A percentile compares a stretch with the other conserved stretches of the same genome.
These are phyloP conservation scores for Phyllachora maydis DNA, from an alignment of 2,329 filamentous ascomycete species.

Conservation along the genomic window DNA sequence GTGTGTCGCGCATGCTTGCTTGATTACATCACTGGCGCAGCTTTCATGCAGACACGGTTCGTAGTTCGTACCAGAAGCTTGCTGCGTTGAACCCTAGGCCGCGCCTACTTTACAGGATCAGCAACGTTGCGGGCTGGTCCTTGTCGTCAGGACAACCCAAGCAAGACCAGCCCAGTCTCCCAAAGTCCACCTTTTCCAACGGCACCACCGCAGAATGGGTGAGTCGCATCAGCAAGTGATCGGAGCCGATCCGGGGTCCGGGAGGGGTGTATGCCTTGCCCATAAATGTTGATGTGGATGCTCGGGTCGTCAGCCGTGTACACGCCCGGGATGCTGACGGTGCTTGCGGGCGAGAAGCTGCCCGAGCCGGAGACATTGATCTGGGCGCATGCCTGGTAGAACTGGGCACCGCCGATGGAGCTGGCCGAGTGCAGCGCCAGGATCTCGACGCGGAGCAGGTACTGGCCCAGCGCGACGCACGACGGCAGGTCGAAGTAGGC, in stretches of 20 bases:
- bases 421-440: constrained; percentile 29
- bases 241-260: constrained; percentile 13
- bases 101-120: too few relatives aligned
- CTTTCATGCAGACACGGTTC: too few relatives aligned
- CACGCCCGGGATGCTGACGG: constrained; percentile 22
- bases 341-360: constrained; percentile 12
- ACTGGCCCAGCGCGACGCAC: constrained; percentile 29
- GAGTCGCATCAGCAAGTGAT: constrained; percentile 15
- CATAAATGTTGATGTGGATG: constrained; percentile 16
- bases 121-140: too few relatives aligned
- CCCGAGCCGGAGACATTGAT: constrained; percentile 17
- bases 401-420: constrained; percentile 15
- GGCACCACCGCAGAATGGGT: too few relatives aligned
- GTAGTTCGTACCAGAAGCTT: too few relatives aligned
- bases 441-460: constrained; percentile 31
- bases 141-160: too few relatives aligned
- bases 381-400: constrained; percentile 22
- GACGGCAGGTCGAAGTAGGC: constrained; percentile 25
- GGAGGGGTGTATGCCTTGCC: constrained; percentile 18
- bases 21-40: too few relatives aligned
- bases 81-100: too few relatives aligned
- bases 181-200: too few relatives aligned
- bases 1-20: too few relatives aligned
- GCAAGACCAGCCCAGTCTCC: too few relatives aligned
- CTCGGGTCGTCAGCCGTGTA: constrained; percentile 21